Evolutionary conservation across 176 grass and related monocot genomes (phyloP), one percentile per base, ranked within the genome.

Genomic region (Eremochloa ophiuroides): DNA sequence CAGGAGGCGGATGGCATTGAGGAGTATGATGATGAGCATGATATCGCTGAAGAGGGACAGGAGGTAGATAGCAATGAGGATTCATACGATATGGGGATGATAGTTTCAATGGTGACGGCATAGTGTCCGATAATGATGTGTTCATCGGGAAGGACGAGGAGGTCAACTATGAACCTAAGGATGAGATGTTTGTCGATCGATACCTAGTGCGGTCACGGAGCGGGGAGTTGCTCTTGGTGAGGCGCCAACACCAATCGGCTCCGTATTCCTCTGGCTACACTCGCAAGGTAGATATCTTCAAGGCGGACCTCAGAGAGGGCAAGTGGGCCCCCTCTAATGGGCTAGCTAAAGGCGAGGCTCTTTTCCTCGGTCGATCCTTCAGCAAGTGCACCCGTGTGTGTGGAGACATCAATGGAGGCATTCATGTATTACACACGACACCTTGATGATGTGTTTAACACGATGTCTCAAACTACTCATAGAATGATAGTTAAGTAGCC

Each of bases 81-180:
- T n/a, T n/a, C n/a, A n/a, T n/a, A n/a, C n/a, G n/a, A n/a, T n/a
- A n/a, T n/a, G n/a, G n/a, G n/a, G n/a, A n/a, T n/a, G n/a, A n/a
- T n/a, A n/a, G n/a, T n/a, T n/a, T n/a, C n/a, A n/a, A n/a, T n/a
- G n/a, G n/a, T n/a, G n/a, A n/a, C n/a, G n/a, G n/a, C n/a, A n/a
- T n/a, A n/a, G 35, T 37, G 35, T 37, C 35, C 4, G 35, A 37
- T 5, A 5, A 37, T 37, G 5, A 37, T 4, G 4, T 4, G 4
- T 5, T 4, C 0, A 15, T 5, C 0, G 16, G 9, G 33, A 0
- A 7, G 1, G 46, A 30, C 2, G 6, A 34, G 4, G 10, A 14
- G 10, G 29, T 31, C 10, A 2, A 29, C 0, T 55, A 35, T 1
- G 29, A 55, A 4, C 2, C 30, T 1, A 55, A 34, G 30, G 46